phyloP scores from a whole-genome alignment of 164 flowering plant genomes.

The Dillenia suffruticosa region DNA sequence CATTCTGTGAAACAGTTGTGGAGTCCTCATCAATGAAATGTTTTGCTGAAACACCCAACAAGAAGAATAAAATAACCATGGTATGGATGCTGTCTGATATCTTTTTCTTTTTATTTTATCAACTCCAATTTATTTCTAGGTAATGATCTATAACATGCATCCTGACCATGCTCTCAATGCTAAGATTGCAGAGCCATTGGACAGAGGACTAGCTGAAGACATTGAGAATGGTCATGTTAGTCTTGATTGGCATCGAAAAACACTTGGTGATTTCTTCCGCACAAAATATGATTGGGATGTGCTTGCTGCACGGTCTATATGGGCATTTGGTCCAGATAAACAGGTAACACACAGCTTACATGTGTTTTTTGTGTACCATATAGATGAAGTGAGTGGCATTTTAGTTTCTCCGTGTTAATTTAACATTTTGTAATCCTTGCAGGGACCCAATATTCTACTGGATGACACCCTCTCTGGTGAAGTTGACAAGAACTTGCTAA shows the following conservation, averaged over 20 bases:
- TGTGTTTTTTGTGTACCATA: no score
- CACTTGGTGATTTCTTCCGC: slow-evolving; percentile 81
- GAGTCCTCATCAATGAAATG: slow-evolving; percentile 98
- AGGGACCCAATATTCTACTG: slow-evolving; percentile 96
- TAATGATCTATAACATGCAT: not conserved
- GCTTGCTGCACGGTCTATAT: slow-evolving; percentile 92
- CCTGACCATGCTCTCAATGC: not conserved
- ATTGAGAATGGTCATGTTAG: slow-evolving; percentile 95
- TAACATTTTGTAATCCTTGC: slow-evolving; percentile 1
- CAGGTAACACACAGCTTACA: slow-evolving; percentile 44
- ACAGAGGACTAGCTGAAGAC: slow-evolving; percentile 95
- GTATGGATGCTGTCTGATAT: slow-evolving; percentile 25
- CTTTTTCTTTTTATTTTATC: not conserved
- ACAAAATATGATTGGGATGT: slow-evolving; percentile 96
- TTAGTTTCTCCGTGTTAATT: not conserved
- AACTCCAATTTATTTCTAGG: not conserved
- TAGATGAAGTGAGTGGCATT: no score
- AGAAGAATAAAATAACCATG: slow-evolving; percentile 96
- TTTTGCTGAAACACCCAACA: slow-evolving; percentile 99
- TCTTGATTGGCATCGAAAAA: slow-evolving; percentile 85
- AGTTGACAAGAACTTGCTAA: slow-evolving; percentile 85
- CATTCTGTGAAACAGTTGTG: slow-evolving; percentile 99
- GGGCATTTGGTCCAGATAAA: slow-evolving; percentile 99
- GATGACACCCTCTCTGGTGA: slow-evolving; percentile 96
- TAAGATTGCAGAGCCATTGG: slow-evolving; percentile 97